Evolutionary conservation across 768 basidiomycete genomes (phyloP), one percentile per base, ranked within the genome.

Genomic region (Astraeus odoratus): DNA sequence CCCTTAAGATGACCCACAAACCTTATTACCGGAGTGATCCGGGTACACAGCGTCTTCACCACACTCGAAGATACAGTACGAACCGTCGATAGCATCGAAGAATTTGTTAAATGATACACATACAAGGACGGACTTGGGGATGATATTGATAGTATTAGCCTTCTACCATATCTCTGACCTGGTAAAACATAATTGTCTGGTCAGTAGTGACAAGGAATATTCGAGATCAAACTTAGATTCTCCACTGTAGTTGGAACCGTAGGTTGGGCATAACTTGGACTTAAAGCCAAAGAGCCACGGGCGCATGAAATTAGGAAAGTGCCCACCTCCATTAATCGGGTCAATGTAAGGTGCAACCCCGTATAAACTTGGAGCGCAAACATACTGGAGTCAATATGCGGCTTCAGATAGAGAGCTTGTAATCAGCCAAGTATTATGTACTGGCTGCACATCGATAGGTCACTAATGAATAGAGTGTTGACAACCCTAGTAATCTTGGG

Each of bases 11-110:
- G 34, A 54, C 61, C 54, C 51, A 6, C 8, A 54, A 60, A 25
- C 65, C 62, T 16, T 57, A 57, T n/a, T 34, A 1, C 19, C 12
- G 13, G 10, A 26, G 3, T 46, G 43, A 33, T 67, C 60, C 16
- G 62, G 64, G 38, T 57, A 67, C 10, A 44, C 39, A 33, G 10
- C 45, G 40, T 69, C 66, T 30, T 69, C 63, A 24, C 67, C 63
- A 18, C 69, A 67, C 23, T 66, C 60, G 29, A 63, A 69, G 7
- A 61, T 61, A 44, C 67, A 69, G 46, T 61, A 69, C 3, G 56
- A 51, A 3, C 39, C 64, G 39, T 66, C 65, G 9, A 69, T 38
- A 12, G 63, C 65, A 40, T 69, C 67, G 20, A 68, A 56, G 52
- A 64, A 60, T 37, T 66, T 67, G 45, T 65, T 60, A 47, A 64